A percentile compares a stretch with the other conserved stretches of the same genome.
Conservation (phyloP, 257 asterid species). For the Linaria vulgaris region DNA sequence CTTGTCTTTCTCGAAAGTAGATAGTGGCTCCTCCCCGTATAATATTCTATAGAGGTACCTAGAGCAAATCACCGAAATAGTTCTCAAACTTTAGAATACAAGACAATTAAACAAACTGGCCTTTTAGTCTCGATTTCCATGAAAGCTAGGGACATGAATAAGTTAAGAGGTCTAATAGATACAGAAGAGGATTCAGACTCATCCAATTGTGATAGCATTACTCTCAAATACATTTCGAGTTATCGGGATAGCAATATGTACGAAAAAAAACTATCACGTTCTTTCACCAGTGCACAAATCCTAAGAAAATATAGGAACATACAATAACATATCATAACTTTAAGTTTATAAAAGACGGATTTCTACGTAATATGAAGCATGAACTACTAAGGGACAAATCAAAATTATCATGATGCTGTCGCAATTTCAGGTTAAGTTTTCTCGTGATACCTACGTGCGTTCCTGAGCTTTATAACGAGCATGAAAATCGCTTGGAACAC, state of each 20-base stretch:
- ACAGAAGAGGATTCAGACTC: too few species aligned
- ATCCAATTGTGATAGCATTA: too few species aligned
- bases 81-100: slow-evolving; percentile 20
- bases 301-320: neutral
- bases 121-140: slow-evolving; percentile 11
- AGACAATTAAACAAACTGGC: slow-evolving; percentile 3
- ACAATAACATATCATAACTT: neutral
- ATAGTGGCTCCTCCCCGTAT: slow-evolving; percentile 64
- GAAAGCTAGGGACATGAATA: neutral
- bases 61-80: slow-evolving; percentile 24
- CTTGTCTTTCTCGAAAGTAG: slow-evolving; percentile 73
- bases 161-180: neutral
- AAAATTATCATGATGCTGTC: slow-evolving; percentile 11
- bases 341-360: neutral
- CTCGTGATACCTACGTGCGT: slow-evolving; percentile 86
- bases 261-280: neutral
- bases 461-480: slow-evolving; percentile 84
- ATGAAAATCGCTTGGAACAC: slow-evolving; percentile 87
- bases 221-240: neutral
- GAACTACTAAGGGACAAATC: slow-evolving; percentile 4
- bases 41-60: slow-evolving; percentile 83
- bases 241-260: neutral
- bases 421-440: slow-evolving; percentile 21
- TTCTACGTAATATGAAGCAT: neutral
- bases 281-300: neutral